Evolutionary conservation across 805 yeast genomes (phyloP).

Genomic region (Barnettozyma siamensis): DNA sequence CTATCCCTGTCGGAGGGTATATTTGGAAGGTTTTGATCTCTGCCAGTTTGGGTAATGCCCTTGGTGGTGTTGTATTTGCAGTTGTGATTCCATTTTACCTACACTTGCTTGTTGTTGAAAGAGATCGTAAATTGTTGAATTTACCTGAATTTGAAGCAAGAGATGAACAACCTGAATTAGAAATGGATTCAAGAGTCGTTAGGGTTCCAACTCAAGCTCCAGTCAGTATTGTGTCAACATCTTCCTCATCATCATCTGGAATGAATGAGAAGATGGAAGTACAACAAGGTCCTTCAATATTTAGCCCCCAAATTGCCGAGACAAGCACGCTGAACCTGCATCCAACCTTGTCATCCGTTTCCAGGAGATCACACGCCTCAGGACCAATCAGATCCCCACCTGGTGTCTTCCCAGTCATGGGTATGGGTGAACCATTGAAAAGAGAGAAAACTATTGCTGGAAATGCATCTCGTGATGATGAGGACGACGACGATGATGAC

Average conservation of each 20-base stretch:
- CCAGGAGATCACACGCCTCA: conserved; percentile 5
- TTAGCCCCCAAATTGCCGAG: conserved; percentile 11
- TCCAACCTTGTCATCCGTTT: conserved; percentile 8
- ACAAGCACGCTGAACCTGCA: neutral
- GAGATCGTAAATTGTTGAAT: conserved; percentile 54
- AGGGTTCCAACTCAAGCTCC: conserved; percentile 32
- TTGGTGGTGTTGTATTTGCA: conserved; percentile 74
- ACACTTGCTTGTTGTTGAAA: conserved; percentile 67
- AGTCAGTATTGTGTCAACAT: neutral
- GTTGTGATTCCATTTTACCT: conserved; percentile 64
- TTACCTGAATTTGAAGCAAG: conserved; percentile 65
- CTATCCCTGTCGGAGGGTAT: conserved; percentile 53
- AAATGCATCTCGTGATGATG: conserved; percentile 13
- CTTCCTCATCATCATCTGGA: neutral
- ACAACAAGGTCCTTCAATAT: conserved; percentile 13
- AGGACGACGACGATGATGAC: conserved; percentile 1
- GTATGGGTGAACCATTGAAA: conserved; percentile 62
- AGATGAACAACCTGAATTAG: conserved; percentile 77
- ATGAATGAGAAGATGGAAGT: conserved; percentile 3
- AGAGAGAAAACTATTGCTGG: conserved; percentile 54
- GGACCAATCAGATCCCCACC: conserved; percentile 48
- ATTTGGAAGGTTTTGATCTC: conserved; percentile 73
- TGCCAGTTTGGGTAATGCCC: conserved; percentile 65
- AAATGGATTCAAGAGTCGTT: conserved; percentile 74
- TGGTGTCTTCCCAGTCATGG: conserved; percentile 75